Evolutionary conservation across 441 rosid species (phyloP), one percentile per base, ranked within the genome.

Genomic region (Erodium chrysanthum): DNA sequence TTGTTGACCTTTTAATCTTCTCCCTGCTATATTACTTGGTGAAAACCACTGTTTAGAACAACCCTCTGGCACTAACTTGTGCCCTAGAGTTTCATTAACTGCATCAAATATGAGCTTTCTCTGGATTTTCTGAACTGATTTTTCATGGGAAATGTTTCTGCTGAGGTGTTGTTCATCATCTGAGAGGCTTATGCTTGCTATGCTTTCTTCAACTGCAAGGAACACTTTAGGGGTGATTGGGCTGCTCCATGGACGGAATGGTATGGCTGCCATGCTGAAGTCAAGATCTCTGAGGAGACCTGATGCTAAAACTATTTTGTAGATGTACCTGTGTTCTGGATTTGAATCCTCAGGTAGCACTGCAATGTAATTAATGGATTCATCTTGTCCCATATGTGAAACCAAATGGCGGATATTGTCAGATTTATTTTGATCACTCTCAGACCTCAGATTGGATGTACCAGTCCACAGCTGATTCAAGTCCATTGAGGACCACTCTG

Each of bases 61-160:
- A 71, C 75, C 75, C 70, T 78, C 78, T 27, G 68, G 74, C 40
- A 59, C 75, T 23, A 84, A 77, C 69, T 80, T 91, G 60, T 73
- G 75, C 56, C 75, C 79, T 67, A 90, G 76, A 79, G 85, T 84
- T 79, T 92, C 93, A 66, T 89, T 86, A 65, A 85, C 84, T 62
- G 81, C 80, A 79, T 95, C 95, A 40, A 90, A 90, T 66, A 90
- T 64, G 21, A 95, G 88, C 75, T 84, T 86, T 77, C 96, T 85
- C 66, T 70, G 79, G 77, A 76, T 75, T 76, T 72, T 84, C 74
- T 78, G 81, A 33, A 73, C 68, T 54, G 65, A 68, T 69, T 85
- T 76, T 7, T 69, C 60, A 64, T 73, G 82, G 64, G 72, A 69
- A 27, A 69, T 62, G 56, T 68, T 76, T 70, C 70, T 63, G 29